Conservation (phyloP, 225 moss, liverwort and hornwort genomes). For the Pleurozium schreberi region DNA sequence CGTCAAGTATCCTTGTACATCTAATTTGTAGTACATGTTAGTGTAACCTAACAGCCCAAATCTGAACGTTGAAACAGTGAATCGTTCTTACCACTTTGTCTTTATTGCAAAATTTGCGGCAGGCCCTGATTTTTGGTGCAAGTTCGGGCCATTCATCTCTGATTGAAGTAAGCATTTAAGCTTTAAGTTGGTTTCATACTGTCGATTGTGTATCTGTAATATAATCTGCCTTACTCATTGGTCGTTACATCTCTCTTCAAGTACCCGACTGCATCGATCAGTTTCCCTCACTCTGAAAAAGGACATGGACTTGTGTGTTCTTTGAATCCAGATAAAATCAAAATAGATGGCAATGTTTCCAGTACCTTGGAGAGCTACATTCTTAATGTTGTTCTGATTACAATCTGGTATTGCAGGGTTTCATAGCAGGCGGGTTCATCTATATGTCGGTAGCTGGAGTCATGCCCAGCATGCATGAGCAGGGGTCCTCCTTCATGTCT, state of each 20-base stretch:
- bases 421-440: constrained; percentile 90
- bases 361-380: neutral
- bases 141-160: constrained; percentile 54
- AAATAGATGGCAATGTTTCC: neutral
- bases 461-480: constrained; percentile 87
- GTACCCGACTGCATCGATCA: no score
- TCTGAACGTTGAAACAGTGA: neutral
- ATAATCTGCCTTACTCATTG: neutral
- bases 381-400: neutral
- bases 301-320: no score
- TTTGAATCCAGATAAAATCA: neutral
- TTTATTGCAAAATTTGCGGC: neutral
- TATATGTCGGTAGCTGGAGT: constrained; percentile 85
- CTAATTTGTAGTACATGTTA: neutral
- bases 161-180: constrained; percentile 61
- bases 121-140: constrained; percentile 64
- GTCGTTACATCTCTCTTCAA: neutral
- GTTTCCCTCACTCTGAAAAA: no score
- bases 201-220: neutral
- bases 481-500: constrained; percentile 54
- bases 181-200: no score
- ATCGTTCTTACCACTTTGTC: neutral
- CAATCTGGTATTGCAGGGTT: constrained; percentile 42
- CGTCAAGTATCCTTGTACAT: neutral
- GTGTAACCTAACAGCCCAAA: neutral